Evolutionary conservation across 768 basidiomycete genomes (phyloP), one percentile per base, ranked within the genome.

Genomic region (Stropharia rugosoannulata): DNA sequence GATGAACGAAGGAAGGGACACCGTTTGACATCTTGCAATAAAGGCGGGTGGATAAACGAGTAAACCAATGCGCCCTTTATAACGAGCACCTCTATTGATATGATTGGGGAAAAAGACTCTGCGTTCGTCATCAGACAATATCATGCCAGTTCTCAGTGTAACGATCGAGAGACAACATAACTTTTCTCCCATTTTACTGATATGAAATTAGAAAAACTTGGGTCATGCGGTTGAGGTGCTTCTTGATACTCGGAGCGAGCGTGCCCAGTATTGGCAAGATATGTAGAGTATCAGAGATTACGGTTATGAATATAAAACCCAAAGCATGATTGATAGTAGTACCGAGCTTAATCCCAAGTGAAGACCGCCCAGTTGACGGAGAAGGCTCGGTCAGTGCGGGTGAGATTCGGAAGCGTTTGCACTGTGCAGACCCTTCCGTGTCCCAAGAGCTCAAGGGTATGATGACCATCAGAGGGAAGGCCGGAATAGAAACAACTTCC

Each of bases 371-470:
- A 49, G 40, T 35, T 50, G 51, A 40, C 64, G 64, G 62, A 59
- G 58, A 65, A 68, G 66, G 49, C 54, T 68, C 66, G 66, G 67
- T 61, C 43, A 39, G 53, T 44, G 38, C 64, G 64, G 61, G 56
- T 57, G 56, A 62, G 59, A 43, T 57, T 63, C 62, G 62, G 62
- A 55, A 39, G 45, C 47, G 44, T 16, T 39, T 41, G 50, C 25
- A 25, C 40, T 32, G 16, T 9, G 43, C 15, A 27, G 45, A 25
- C 45, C 25, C 44, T 29, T 22, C 25, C 11, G 22, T 25, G 4
- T 29, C 13, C 10, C 22, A 43, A 43, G 22, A 43, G 42, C 15
- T 16, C 22, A 18, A 10, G 5, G 6, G 10, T 43, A 18, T 18
- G 16, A 43, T 16, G 22, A 43, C 42, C 22, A 22, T 16, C 42